Conservation (phyloP, 805 yeast genomes). For the Dipodascopsis uninucleata region DNA sequence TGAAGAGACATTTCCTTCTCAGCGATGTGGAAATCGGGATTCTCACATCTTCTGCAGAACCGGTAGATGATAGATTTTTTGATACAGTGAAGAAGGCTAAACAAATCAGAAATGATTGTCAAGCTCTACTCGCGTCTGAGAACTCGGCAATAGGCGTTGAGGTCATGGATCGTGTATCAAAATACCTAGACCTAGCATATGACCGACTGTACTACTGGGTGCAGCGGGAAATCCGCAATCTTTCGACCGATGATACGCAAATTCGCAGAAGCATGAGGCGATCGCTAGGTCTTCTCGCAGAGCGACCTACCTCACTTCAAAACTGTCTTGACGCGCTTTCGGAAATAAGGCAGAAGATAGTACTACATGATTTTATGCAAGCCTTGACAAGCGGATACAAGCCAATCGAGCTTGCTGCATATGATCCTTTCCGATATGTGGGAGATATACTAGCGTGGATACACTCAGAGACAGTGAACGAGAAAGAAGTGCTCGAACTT, state of each 20-base stretch:
- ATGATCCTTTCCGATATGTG: slow-evolving; percentile 75
- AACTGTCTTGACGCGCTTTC: slow-evolving; percentile 60
- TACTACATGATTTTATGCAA: slow-evolving; percentile 62
- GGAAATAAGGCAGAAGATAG: slow-evolving; percentile 60
- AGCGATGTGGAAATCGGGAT: slow-evolving; percentile 67
- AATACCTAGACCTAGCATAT: slow-evolving; percentile 50
- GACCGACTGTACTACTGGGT: slow-evolving; percentile 50
- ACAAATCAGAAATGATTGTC: slow-evolving; percentile 61
- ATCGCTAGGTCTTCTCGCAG: slow-evolving; percentile 34
- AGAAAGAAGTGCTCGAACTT: slow-evolving; percentile 67
- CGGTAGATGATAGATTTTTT: slow-evolving; percentile 54
- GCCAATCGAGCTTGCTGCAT: slow-evolving; percentile 62
- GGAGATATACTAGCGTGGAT: slow-evolving; percentile 88
- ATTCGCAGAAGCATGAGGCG: slow-evolving; percentile 28
- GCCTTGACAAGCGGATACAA: slow-evolving; percentile 36
- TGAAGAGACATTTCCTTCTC: slow-evolving; percentile 59
- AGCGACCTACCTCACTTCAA: slow-evolving; percentile 46
- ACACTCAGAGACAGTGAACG: slow-evolving; percentile 82
- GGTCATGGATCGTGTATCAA: slow-evolving; percentile 57
- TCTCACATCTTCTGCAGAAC: slow-evolving; percentile 38
- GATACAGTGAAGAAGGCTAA: slow-evolving; percentile 57
- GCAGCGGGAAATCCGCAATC: slow-evolving; percentile 30
- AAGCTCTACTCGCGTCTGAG: slow-evolving; percentile 64
- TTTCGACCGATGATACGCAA: slow-evolving; percentile 26
- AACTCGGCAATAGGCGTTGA: slow-evolving; percentile 44